Conservation (phyloP, 768 basidiomycete species). For the Russula sp. region DNA sequence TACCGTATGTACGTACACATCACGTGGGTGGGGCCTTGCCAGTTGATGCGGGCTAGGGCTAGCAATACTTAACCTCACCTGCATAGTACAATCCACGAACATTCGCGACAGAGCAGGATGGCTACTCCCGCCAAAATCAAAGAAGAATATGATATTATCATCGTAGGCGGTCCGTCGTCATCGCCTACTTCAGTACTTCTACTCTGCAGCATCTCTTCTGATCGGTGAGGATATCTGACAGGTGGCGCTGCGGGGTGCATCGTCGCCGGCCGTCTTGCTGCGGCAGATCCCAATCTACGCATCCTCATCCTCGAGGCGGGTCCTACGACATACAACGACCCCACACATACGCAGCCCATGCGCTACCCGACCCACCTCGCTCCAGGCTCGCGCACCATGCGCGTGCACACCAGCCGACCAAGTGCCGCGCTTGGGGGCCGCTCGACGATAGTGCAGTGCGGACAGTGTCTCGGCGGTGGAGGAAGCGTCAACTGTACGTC, state of each 20-base stretch:
- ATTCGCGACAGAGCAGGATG: neutral
- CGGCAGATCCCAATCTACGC: slow-evolving; percentile 46
- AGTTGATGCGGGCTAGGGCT: no score
- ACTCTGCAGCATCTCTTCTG: neutral
- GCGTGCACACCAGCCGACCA: slow-evolving; percentile 35
- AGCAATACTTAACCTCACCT: no score
- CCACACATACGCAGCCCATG: slow-evolving; percentile 48
- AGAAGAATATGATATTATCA: slow-evolving; percentile 43
- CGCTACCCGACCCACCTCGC: slow-evolving; percentile 41
- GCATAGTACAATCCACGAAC: no score
- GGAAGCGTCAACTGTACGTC: slow-evolving; percentile 49
- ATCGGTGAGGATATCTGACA: slow-evolving; percentile 8
- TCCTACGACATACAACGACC: slow-evolving; percentile 41
- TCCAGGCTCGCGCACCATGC: slow-evolving; percentile 38
- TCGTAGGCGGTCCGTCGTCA: slow-evolving; percentile 46
- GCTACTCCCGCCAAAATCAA: neutral
- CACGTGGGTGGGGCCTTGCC: no score
- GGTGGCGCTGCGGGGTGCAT: no score
- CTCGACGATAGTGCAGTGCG: slow-evolving; percentile 38
- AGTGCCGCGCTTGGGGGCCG: slow-evolving; percentile 45
- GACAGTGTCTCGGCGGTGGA: slow-evolving; percentile 55
- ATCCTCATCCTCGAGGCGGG: slow-evolving; percentile 62
- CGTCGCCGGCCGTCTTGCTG: slow-evolving; percentile 51
- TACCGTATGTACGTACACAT: no score
- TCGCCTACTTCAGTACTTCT: neutral